These are phyloP conservation scores for Periconia macrospinosa DNA, from an alignment of 2,329 filamentous ascomycete species.

Conservation along the genomic window DNA sequence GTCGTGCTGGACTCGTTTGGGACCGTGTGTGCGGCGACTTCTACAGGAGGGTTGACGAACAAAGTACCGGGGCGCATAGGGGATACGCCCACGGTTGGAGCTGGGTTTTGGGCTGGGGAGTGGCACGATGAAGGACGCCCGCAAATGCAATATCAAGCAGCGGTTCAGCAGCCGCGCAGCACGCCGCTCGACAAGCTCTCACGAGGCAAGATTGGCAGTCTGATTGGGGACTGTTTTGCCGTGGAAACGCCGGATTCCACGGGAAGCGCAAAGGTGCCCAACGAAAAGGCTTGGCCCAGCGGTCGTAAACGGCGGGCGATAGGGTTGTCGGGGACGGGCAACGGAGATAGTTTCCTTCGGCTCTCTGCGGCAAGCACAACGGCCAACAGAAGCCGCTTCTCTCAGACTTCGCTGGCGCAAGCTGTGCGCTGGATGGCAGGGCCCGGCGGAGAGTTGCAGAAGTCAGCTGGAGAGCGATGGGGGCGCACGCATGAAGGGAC, in stretches of 20 bases:
- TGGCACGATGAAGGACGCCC: constrained; percentile 59
- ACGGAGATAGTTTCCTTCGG: constrained; percentile 85
- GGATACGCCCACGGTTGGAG: constrained; percentile 80
- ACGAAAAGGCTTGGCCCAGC: constrained; percentile 3
- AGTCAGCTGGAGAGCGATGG: constrained; percentile 75
- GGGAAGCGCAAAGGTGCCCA: not conserved
- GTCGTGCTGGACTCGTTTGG: constrained; percentile 79
- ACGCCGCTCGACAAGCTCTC: constrained; percentile 28
- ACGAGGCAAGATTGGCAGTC: constrained; percentile 46
- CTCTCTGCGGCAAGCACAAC: constrained; percentile 71
- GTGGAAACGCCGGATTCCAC: constrained; percentile 32
- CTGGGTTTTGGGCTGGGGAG: constrained; percentile 88
- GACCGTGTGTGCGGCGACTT: constrained; percentile 68
- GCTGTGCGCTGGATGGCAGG: constrained; percentile 71
- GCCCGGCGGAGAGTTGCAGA: constrained; percentile 70
- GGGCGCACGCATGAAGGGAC: constrained; percentile 74
- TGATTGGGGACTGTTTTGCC: constrained; percentile 65
- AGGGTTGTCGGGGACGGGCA: constrained; percentile 78
- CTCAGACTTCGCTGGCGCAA: constrained; percentile 51
- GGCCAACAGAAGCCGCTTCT: constrained; percentile 71
- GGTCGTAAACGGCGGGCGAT: constrained; percentile 42
- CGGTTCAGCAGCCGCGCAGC: not conserved
- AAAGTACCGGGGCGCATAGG: constrained; percentile 84
- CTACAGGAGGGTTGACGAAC: constrained; percentile 80
- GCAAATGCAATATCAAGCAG: constrained; percentile 24